Base-by-base conservation (phyloP, 768 basidiomycete species). In the Pleurotus sapidus region DNA sequence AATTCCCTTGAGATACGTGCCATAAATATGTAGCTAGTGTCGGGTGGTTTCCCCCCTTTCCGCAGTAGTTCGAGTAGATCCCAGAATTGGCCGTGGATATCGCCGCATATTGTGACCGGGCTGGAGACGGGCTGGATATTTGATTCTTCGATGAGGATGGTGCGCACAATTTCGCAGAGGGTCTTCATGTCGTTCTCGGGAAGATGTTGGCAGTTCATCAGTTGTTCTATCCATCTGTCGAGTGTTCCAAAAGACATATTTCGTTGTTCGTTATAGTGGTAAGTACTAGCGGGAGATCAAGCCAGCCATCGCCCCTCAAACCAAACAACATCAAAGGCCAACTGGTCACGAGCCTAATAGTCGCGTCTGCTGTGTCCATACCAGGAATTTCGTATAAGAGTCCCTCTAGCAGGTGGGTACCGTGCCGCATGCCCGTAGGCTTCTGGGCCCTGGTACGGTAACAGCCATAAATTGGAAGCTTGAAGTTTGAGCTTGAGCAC, bases 1-100 rank as follows among this genome's bases (percentile, higher is more conserved):
- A 64, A 55, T 63, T 70, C 70, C 62, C 69, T 63, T 68, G 63
- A 75, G 80, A 70, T 80, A 89, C 87, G 77, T 84, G 84, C 89
- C 93, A 97, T 97, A 72, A 97, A 97, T 47, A 97, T 92, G 70
- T 97, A 97, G 69, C 93, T 95, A 51, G 92, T 83, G 53, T 88
- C 89, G 7, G 93, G 93, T 8, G 93, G 86, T 60, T 81, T 84
- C 5, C 95, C 93, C 1, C 94, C 94, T 57, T 92, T 87, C 63
- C 89, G 75, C 64, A 97, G 76, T 49, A 99, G 74, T 74, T 99
- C 95, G 34, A 96, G 79, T 47, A 98, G 77, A 67, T 98, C 96
- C 89, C 94, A 98, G 73, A 97, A 97, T 70, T 98, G 96, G 23
- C 95, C 95, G 65, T 98, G 95, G 51, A 98, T 96, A 68, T 98